Evolutionary conservation across 768 basidiomycete species (phyloP), one percentile per base, ranked within the genome.

Genomic region (Gymnopilus dilepis): DNA sequence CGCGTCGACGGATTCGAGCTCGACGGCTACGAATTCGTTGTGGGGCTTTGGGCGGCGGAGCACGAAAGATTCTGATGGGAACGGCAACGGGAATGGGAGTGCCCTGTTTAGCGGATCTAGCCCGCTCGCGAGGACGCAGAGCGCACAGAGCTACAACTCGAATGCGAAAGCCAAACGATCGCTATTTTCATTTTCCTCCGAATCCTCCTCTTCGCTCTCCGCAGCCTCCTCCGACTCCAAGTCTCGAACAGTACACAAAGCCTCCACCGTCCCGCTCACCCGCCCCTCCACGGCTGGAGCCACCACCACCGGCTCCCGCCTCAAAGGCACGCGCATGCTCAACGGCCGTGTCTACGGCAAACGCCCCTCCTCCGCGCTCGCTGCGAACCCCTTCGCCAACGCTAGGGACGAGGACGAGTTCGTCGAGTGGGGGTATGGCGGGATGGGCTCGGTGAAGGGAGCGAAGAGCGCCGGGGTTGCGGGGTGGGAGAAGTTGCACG

Each of bases 381-480:
- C 76, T 52, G 73, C 76, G 5, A 87, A 91, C 67, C 86, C 82
- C 0, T 91, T 91, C 64, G 88, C 84, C 6, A 87, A 80, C 59
- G 86, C 80, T 13, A 79, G 80, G 4, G 86, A 87, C 28, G 84
- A 87, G 0, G 91, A 92, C 31, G 90, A 90, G 70, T 96, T 96
- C 66, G 92, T 94, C 15, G 94, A 96, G 73, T 96, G 94, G 94
- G 94, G 94, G 0, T 92, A 90, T 60, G 91, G 91, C 31, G 91
- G 91, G 2, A 89, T 94, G 89, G 94, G 94, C 26, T 84, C 82
- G 34, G 82, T 84, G 0, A 76, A 75, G 28, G 79, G 79, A 2
- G 79, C 73, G 21, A 72, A 69, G 48, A 75, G 76, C 43, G 77
- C 77, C 1, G 78, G 76, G 42, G 75, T 76, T 11, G 74, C 70